Conservation (phyloP, 768 basidiomycete species). For the Tricholoma flavovirens region DNA sequence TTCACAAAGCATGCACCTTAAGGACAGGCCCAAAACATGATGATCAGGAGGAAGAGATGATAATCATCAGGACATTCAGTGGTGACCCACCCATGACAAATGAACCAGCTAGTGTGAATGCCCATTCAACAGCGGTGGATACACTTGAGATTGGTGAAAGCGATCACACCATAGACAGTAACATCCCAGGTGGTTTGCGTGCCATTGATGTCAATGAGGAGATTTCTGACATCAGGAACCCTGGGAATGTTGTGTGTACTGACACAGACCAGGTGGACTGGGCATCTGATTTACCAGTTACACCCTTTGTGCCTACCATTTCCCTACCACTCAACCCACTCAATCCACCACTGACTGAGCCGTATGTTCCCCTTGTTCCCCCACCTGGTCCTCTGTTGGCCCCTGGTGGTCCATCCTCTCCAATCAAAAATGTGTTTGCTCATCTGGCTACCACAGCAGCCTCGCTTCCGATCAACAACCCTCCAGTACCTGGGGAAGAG, state of each 20-base stretch:
- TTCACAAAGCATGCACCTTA: too few species aligned
- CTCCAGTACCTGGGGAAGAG: background rate
- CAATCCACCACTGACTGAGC: background rate
- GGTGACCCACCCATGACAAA: background rate
- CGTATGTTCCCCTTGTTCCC: background rate
- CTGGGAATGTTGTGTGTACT: background rate
- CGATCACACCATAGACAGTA: background rate
- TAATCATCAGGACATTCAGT: too few species aligned
- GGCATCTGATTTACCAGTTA: background rate
- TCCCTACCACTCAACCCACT: background rate
- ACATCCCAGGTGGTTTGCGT: background rate
- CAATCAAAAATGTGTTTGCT: background rate
- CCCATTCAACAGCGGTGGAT: background rate
- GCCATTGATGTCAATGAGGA: background rate
- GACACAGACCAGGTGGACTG: background rate
- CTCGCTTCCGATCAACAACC: background rate
- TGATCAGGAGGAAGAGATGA: too few species aligned
- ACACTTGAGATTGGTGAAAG: background rate
- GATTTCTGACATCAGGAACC: background rate
- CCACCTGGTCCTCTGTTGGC: background rate
- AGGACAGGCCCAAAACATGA: too few species aligned
- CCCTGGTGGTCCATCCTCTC: constrained; percentile 1
- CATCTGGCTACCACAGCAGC: background rate
- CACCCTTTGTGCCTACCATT: background rate
- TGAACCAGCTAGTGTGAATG: background rate